These are phyloP conservation scores for Candolleomyces eurysporus DNA, from an alignment of 768 basidiomycete genomes.

Conservation along the genomic window DNA sequence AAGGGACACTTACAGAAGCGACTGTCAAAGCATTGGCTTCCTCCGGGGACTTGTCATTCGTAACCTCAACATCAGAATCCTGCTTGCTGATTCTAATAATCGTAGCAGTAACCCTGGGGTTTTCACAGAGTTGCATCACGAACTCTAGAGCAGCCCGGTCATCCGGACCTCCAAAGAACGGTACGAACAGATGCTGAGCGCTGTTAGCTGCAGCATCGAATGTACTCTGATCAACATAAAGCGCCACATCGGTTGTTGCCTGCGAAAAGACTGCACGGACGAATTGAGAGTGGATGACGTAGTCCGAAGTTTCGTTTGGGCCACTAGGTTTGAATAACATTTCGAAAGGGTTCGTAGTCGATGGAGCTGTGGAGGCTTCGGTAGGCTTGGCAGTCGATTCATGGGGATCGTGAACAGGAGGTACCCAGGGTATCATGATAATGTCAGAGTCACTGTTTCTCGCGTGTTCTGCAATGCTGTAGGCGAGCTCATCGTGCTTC, in stretches of 20 bases:
- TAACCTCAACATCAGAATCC: conserved; percentile 17
- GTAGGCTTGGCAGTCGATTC: not conserved
- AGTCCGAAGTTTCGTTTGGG: conserved; percentile 16
- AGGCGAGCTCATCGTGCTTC: conserved; percentile 69
- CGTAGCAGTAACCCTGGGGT: conserved; percentile 66
- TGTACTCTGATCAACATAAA: conserved; percentile 74
- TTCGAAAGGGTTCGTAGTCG: conserved; percentile 67
- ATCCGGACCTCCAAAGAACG: conserved; percentile 94
- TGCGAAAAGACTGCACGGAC: conserved; percentile 78
- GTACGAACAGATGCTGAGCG: conserved; percentile 71
- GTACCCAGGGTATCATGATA: conserved; percentile 82
- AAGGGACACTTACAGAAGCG: conserved; percentile 40
- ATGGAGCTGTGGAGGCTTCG: not conserved
- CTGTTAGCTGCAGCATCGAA: conserved; percentile 21
- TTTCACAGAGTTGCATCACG: conserved; percentile 78
- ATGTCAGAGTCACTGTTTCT: conserved; percentile 59
- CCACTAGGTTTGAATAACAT: conserved; percentile 44
- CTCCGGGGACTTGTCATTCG: conserved; percentile 15
- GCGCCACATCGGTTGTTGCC: conserved; percentile 70
- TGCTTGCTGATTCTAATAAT: conserved; percentile 63
- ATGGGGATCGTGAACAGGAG: conserved; percentile 30
- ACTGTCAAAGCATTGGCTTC: conserved; percentile 39
- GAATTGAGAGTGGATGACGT: conserved; percentile 72
- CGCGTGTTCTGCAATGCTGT: conserved; percentile 69
- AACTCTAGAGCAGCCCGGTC: conserved; percentile 85